Conservation (phyloP, 2,329 filamentous ascomycete species). For the Tricladium varicosporioides region DNA sequence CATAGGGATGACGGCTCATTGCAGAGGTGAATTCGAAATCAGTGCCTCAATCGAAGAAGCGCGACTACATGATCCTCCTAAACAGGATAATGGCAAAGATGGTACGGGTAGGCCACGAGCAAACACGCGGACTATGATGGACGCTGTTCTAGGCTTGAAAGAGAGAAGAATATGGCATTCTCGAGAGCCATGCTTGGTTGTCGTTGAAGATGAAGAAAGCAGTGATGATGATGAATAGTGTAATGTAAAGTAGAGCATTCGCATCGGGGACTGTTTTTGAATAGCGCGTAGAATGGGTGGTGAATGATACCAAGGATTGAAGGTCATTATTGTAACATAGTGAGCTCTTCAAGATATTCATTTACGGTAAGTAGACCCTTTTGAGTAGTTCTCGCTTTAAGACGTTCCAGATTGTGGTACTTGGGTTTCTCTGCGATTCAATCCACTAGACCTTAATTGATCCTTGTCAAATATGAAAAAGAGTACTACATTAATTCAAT, state of each 20-base stretch:
- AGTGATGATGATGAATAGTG: constrained; percentile 21
- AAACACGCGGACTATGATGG: constrained; percentile 56
- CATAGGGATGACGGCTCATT: constrained; percentile 72
- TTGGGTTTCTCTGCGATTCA: too few relatives aligned
- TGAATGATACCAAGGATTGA: background rate
- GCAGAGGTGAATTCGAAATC: constrained; percentile 79
- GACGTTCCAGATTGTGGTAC: too few relatives aligned
- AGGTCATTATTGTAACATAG: too few relatives aligned
- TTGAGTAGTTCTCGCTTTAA: too few relatives aligned
- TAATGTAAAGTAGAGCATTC: constrained; percentile 15
- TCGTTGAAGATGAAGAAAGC: constrained; percentile 46
- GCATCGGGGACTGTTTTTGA: background rate
- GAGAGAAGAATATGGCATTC: constrained; percentile 66
- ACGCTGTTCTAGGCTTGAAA: constrained; percentile 55
- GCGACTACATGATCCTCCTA: constrained; percentile 39
- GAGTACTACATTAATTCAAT: too few relatives aligned
- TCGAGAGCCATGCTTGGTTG: constrained; percentile 53
- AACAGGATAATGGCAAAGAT: constrained; percentile 33
- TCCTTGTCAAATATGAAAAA: too few relatives aligned
- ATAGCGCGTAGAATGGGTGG: background rate
- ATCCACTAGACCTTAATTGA: too few relatives aligned
- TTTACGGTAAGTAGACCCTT: too few relatives aligned
- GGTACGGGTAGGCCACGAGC: constrained; percentile 40
- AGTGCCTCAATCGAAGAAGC: constrained; percentile 80
- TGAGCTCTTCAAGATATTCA: too few relatives aligned